Base-by-base conservation (phyloP, 1,284 basidiomycete species). In the Melampsora occidentalis region DNA sequence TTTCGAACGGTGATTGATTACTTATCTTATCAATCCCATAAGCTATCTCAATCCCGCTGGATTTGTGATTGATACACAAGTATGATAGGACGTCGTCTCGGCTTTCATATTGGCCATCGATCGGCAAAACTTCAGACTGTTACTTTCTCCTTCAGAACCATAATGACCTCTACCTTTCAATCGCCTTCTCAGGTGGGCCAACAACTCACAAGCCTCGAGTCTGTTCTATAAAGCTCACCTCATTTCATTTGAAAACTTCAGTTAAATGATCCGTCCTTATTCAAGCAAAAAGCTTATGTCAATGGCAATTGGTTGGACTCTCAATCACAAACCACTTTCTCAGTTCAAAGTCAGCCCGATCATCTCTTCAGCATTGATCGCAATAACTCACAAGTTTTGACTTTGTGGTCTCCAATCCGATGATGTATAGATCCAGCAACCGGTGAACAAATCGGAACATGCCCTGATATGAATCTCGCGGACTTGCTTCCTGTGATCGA, bases 381-480 rank as follows among this genome's bases (percentile, higher is more conserved):
- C 16, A n/a, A 20, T 4, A 51, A 64, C n/a, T 22, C 65, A n/a
- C 25, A 20, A 67, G 48, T 48, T 71, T 67, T 33, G 20, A 48
- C 69, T 33, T 63, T 25, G 62, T 48, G 53, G 51, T 35, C 46
- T 70, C 63, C 49, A 18, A 18, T 42, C 7, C 14, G 3, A n/a
- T 16, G 28, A 22, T 10, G 18, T 5, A 33, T 78, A 94, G 94
- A 96, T 85, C 94, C 94, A 42, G 90, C 92, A 4, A 94, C 90
- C 1, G 87, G 87, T 57, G 88, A 93, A 80, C 87, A 88, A 76
- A 87, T 96, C 62, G 94, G 92, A 35, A 89, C 88, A 0, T 86
- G 93, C 35, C 92, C 94, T 5, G 94, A 97, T 81, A 91, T 96
- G 90, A 90, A 90, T 14, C 83, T 92, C 62, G 86, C 86, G 46